Conservation (phyloP, 129 eudicot genomes). For the Artemisia argyi region DNA sequence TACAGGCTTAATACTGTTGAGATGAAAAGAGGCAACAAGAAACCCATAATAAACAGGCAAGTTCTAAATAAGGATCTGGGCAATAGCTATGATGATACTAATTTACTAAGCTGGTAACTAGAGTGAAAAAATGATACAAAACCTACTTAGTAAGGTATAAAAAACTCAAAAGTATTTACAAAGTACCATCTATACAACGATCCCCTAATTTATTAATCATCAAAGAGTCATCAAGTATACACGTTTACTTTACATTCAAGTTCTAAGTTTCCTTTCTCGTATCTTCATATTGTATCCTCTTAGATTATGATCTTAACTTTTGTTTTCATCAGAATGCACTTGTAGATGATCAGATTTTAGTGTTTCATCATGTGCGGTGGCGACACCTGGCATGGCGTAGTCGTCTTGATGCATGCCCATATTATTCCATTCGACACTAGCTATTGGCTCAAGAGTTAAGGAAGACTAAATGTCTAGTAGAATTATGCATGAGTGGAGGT, state of each 20-base stretch:
- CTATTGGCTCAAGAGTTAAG: constrained; percentile 47
- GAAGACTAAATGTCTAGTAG: constrained; percentile 20
- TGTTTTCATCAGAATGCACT: constrained; percentile 35
- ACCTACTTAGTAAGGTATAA: constrained; percentile 15
- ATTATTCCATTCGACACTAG: constrained; percentile 64
- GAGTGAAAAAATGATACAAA: constrained; percentile 19
- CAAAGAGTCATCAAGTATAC: constrained; percentile 6
- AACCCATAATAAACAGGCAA: background rate
- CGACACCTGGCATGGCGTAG: constrained; percentile 37
- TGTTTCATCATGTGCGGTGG: constrained; percentile 54
- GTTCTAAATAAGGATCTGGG: background rate
- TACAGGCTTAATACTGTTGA: constrained; percentile 19
- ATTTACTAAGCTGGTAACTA: background rate
- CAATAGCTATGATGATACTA: background rate
- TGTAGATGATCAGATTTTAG: constrained; percentile 47
- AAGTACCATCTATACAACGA: constrained; percentile 9
- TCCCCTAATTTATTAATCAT: constrained; percentile 24
- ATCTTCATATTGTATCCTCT: background rate
- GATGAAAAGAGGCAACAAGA: background rate
- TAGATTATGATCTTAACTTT: constrained; percentile 13
- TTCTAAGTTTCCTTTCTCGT: background rate
- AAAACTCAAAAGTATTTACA: constrained; percentile 32
- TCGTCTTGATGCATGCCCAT: constrained; percentile 47
- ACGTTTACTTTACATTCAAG: constrained; percentile 35
- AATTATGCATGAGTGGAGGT: background rate